Conservation (phyloP, 345 rosid species). For the Eucalyptus camaldulensis region DNA sequence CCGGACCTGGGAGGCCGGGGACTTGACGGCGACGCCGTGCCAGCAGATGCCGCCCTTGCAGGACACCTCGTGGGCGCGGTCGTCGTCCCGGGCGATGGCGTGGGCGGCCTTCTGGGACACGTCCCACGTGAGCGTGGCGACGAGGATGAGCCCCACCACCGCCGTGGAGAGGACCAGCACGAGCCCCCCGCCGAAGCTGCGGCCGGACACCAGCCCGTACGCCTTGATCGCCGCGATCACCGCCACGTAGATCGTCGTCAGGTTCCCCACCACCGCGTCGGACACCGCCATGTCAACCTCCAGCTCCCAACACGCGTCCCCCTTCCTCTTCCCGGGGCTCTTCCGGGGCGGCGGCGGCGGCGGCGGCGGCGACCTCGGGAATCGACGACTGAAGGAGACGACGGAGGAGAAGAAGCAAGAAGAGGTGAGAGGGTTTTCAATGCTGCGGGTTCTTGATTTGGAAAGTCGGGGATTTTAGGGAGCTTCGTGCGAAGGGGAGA, state of each 20-base stretch:
- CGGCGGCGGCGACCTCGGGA: neutral
- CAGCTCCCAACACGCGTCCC: neutral
- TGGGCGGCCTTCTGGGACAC: constrained; percentile 66
- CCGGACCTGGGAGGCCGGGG: constrained; percentile 92
- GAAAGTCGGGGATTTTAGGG: neutral
- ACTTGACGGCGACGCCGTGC: constrained; percentile 95
- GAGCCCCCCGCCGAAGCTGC: constrained; percentile 56
- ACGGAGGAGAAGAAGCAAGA: neutral
- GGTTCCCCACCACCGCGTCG: constrained; percentile 72
- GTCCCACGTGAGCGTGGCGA: constrained; percentile 85
- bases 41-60: constrained; percentile 96
- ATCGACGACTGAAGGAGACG: neutral
- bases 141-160: constrained; percentile 44
- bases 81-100: constrained; percentile 41
- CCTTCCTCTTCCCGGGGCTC: neutral
- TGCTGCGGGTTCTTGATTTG: neutral
- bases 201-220: constrained; percentile 45
- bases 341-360: neutral
- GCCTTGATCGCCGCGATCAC: constrained; percentile 66
- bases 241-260: constrained; percentile 78
- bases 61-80: constrained; percentile 30
- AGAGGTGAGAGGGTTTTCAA: neutral
- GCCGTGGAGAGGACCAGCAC: constrained; percentile 57
- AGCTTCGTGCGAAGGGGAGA: neutral
- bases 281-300: constrained; percentile 49